Conservation (phyloP, 2,329 filamentous ascomycete genomes). For the Stagonosporopsis chrysanthemi region DNA sequence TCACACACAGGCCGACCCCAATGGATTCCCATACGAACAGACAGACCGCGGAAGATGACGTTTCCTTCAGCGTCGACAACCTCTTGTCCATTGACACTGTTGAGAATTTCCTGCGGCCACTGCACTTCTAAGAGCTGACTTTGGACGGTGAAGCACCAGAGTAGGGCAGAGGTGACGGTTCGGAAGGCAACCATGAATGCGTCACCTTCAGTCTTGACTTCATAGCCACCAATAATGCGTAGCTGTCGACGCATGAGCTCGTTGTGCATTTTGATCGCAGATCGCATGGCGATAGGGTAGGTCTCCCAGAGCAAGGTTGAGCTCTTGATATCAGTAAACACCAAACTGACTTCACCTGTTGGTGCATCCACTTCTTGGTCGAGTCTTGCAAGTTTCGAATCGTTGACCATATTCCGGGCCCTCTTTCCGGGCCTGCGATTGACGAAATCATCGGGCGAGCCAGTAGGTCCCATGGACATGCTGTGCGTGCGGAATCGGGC, state of each 20-base stretch:
- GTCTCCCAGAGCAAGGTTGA: slow-evolving; percentile 97
- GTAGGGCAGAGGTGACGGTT: slow-evolving; percentile 88
- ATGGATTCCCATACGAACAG: slow-evolving; percentile 96
- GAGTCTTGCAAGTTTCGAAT: slow-evolving; percentile 85
- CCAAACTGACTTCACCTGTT: slow-evolving; percentile 87
- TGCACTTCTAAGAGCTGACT: slow-evolving; percentile 83
- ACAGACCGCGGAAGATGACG: slow-evolving; percentile 91
- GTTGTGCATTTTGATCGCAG: slow-evolving; percentile 96
- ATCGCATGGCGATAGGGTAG: slow-evolving; percentile 92
- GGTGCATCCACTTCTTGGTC: slow-evolving; percentile 92
- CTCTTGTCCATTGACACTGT: slow-evolving; percentile 83
- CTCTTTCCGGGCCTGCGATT: slow-evolving; percentile 67
- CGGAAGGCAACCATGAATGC: slow-evolving; percentile 99
- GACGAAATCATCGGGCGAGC: slow-evolving; percentile 74
- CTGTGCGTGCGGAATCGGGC: slow-evolving; percentile 79
- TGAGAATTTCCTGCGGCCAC: slow-evolving; percentile 93
- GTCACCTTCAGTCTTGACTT: slow-evolving; percentile 99
- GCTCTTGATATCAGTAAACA: slow-evolving; percentile 99
- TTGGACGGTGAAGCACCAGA: slow-evolving; percentile 98
- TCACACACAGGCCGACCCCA: slow-evolving; percentile 95
- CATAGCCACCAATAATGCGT: slow-evolving; percentile 92
- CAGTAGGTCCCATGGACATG: slow-evolving; percentile 82
- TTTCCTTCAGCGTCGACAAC: slow-evolving; percentile 83
- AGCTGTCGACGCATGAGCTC: slow-evolving; percentile 94
- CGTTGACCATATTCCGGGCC: slow-evolving; percentile 66